phyloP scores from a whole-genome alignment of 202 grass and related monocot genomes.

The Dendrocalamus latiflorus region DNA sequence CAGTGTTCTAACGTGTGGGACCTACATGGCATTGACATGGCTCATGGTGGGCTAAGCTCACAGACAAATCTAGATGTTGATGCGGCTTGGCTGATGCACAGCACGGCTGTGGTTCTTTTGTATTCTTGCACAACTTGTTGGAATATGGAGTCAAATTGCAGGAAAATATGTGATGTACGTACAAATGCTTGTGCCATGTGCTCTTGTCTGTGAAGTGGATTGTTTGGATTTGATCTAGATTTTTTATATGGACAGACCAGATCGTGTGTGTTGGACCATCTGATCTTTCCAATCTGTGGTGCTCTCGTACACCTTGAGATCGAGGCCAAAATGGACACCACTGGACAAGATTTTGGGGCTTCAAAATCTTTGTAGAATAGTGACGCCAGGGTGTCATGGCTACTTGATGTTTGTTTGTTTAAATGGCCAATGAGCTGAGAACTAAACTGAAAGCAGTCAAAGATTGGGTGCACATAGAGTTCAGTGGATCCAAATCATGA shows the following conservation, averaged over 20 bases:
- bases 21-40: no score
- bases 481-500: neutral
- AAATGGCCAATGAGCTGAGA: neutral
- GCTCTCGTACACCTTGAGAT: neutral
- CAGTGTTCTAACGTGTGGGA: no score
- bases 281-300: slow-evolving; percentile 9
- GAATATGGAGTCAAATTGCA: slow-evolving; percentile 32
- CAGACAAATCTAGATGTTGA: no score
- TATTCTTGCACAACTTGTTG: slow-evolving; percentile 28
- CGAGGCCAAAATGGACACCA: neutral
- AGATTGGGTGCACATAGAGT: neutral
- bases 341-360: slow-evolving; percentile 9
- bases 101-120: slow-evolving; percentile 5
- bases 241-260: neutral
- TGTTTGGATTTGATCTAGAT: neutral
- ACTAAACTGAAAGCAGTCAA: neutral
- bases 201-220: slow-evolving; percentile 36
- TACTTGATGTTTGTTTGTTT: slow-evolving; percentile 3
- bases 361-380: slow-evolving; percentile 14
- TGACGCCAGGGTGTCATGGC: neutral
- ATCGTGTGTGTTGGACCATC: neutral
- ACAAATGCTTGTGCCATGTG: slow-evolving; percentile 23
- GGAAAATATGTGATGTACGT: neutral
- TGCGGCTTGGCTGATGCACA: no score
- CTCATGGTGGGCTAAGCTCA: no score